phyloP scores from a whole-genome alignment of 176 grass and related monocot genomes.

The Dactylis glomerata region DNA sequence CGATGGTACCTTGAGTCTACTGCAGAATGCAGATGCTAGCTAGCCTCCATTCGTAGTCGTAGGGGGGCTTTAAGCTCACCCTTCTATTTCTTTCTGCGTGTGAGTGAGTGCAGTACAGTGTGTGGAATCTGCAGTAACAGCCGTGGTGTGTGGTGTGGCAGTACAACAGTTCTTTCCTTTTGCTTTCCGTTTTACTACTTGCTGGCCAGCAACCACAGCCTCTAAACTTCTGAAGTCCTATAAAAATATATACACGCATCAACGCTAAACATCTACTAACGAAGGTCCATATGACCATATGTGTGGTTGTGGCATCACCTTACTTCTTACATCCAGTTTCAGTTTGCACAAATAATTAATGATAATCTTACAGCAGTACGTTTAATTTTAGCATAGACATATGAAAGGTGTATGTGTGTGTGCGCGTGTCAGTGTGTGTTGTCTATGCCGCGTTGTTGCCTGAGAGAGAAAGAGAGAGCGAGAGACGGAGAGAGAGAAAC shows the following conservation, averaged over 20 bases:
- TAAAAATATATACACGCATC: slow-evolving; percentile 27
- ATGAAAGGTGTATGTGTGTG: slow-evolving; percentile 32
- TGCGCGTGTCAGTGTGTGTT: neutral
- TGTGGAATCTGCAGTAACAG: slow-evolving; percentile 65
- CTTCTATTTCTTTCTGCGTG: slow-evolving; percentile 21
- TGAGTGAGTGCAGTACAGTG: slow-evolving; percentile 40
- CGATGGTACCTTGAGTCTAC: slow-evolving; percentile 7
- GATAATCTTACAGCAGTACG: neutral
- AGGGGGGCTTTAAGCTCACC: slow-evolving; percentile 16
- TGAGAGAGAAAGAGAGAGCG: slow-evolving; percentile 19
- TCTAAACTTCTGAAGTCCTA: neutral
- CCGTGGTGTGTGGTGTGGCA: slow-evolving; percentile 36
- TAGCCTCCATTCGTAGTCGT: neutral
- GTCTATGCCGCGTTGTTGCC: slow-evolving; percentile 17
- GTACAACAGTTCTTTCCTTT: slow-evolving; percentile 41
- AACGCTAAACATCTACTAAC: slow-evolving; percentile 17
- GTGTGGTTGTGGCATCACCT: slow-evolving; percentile 24
- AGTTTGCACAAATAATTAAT: neutral
- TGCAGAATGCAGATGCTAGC: neutral
- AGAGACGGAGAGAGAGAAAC: slow-evolving; percentile 15
- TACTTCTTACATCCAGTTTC: slow-evolving; percentile 10
- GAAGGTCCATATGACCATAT: slow-evolving; percentile 1
- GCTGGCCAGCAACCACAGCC: neutral
- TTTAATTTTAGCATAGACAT: slow-evolving; percentile 31
- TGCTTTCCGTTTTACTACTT: slow-evolving; percentile 41